A percentile compares a stretch with the other conserved stretches of the same genome.
phyloP scores from a whole-genome alignment of 129 eudicot genomes.

The Arctium minus region DNA sequence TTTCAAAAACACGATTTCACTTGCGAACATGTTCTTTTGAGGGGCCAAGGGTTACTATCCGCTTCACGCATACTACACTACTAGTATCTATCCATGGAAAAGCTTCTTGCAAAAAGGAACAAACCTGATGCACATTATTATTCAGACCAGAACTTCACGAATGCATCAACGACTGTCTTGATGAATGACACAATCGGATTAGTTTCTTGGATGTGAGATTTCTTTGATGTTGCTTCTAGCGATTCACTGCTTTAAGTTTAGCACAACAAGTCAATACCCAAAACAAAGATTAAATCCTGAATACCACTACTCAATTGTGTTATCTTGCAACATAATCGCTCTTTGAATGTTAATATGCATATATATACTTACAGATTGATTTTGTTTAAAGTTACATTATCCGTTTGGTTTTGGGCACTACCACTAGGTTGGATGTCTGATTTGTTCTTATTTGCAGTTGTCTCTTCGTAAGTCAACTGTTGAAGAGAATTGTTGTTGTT shows the following conservation, averaged over 20 bases:
- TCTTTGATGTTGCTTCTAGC: conserved; percentile 40
- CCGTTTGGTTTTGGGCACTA: conserved; percentile 24
- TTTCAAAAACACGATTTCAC: neutral
- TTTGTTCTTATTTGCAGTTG: conserved; percentile 4
- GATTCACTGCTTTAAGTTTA: conserved; percentile 47
- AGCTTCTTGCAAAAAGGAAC: neutral
- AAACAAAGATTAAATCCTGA: neutral
- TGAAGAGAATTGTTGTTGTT: conserved; percentile 9
- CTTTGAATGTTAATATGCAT: neutral
- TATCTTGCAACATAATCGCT: neutral
- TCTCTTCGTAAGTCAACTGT: conserved; percentile 18
- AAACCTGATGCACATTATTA: conserved; percentile 26
- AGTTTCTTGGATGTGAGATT: conserved; percentile 31
- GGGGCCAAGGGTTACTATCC: conserved; percentile 1
- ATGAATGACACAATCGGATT: conserved; percentile 46
- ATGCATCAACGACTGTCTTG: conserved; percentile 45
- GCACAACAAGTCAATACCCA: neutral
- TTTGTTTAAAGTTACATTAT: too few relatives aligned
- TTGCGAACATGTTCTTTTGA: neutral
- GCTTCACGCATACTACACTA: conserved; percentile 15
- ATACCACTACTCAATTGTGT: neutral
- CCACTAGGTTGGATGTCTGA: conserved; percentile 12
- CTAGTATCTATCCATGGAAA: neutral
- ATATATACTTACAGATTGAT: conserved; percentile 54
- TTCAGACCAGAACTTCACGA: conserved; percentile 66